Conservation (phyloP, 179 eudicot genomes). For the Nepenthes alata region DNA sequence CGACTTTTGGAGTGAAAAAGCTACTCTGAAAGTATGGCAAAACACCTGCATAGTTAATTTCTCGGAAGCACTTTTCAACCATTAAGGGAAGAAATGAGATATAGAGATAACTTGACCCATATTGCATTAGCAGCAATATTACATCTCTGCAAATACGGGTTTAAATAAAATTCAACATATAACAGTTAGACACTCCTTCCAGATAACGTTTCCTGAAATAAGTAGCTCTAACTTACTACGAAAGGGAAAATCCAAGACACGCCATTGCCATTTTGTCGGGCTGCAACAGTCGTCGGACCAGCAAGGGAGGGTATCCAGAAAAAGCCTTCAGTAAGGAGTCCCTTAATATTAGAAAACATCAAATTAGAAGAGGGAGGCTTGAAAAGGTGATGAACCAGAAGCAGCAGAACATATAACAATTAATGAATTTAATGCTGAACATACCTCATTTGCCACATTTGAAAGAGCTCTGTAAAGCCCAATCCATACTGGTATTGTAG, state of each 20-base stretch:
- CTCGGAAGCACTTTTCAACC: too few relatives aligned
- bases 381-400: background rate
- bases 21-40: too few relatives aligned
- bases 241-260: constrained; percentile 96
- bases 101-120: too few relatives aligned
- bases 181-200: too few relatives aligned
- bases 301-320: constrained; percentile 99
- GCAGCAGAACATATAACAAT: background rate
- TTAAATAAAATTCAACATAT: too few relatives aligned
- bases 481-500: constrained; percentile 96
- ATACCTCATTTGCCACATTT: constrained; percentile 96
- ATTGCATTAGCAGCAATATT: too few relatives aligned
- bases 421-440: background rate
- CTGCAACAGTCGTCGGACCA: constrained; percentile 89
- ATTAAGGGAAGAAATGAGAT: too few relatives aligned
- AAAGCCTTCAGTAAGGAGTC: constrained; percentile 90
- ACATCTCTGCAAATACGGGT: too few relatives aligned
- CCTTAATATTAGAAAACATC: constrained; percentile 28
- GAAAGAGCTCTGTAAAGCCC: constrained; percentile 97
- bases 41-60: too few relatives aligned
- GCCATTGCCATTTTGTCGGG: constrained; percentile 85
- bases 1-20: too few relatives aligned
- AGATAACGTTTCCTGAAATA: too few relatives aligned
- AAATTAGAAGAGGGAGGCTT: background rate
- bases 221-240: constrained; percentile 37